Evolutionary conservation across 2,329 filamentous ascomycete genomes (phyloP).

Genomic region (Incumbomyces lentus): DNA sequence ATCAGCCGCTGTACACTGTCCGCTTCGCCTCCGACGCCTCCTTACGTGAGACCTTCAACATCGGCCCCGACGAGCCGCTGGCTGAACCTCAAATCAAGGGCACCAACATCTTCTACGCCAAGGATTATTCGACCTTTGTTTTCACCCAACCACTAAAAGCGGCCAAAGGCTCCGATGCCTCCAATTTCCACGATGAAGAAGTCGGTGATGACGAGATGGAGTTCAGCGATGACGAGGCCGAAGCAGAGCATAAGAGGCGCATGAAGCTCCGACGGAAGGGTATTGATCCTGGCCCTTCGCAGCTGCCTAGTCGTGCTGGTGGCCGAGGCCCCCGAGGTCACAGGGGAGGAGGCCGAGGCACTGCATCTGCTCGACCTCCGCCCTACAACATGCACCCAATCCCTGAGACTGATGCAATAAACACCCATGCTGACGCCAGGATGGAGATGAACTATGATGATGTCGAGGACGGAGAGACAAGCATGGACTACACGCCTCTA

Average conservation of each 20-base stretch:
- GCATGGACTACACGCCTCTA: constrained; percentile 53
- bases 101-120: constrained; percentile 67
- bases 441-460: constrained; percentile 57
- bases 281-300: constrained; percentile 27
- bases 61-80: not conserved
- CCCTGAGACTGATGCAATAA: constrained; percentile 17
- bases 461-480: constrained; percentile 36
- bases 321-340: constrained; percentile 5
- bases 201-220: constrained; percentile 76
- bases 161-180: constrained; percentile 83
- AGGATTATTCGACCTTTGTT: constrained; percentile 67
- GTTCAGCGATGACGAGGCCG: constrained; percentile 93
- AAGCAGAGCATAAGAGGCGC: constrained; percentile 66
- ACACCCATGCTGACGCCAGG: constrained; percentile 25
- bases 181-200: constrained; percentile 91
- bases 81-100: constrained; percentile 46
- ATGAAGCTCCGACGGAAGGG: constrained; percentile 56
- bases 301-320: not conserved
- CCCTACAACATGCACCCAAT: constrained; percentile 16
- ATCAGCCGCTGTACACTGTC: constrained; percentile 77
- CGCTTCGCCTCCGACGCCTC: constrained; percentile 61
- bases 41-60: constrained; percentile 49
- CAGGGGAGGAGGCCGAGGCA: constrained; percentile 1
- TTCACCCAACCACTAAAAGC: constrained; percentile 73
- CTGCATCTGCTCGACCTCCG: too few species aligned